Base-by-base conservation (phyloP, 805 yeast species). In the Saturnispora mendoncae region DNA sequence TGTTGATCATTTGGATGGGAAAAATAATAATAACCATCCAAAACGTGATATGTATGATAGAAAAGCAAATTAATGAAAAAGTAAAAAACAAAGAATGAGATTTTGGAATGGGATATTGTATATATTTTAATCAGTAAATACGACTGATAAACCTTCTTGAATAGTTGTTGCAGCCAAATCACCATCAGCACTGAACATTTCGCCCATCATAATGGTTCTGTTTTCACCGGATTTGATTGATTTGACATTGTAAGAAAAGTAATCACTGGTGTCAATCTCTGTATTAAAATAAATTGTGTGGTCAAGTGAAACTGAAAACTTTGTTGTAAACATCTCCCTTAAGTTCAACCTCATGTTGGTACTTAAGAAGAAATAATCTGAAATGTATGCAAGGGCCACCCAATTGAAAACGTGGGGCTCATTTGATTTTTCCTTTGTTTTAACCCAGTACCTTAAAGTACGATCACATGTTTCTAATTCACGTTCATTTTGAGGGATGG, bases 281-380 rank as follows among this genome's bases (percentile, higher is more conserved):
- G 60, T 58, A 53, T 79, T 84, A 62, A 81, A 78, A 55, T 78
- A 78, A 25, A 83, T 69, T 0, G 77, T 60, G 53, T 81, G 87
- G 49, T 80, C 87, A 47, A 81, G 57, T 18, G 83, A 75, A 3
- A 77, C 79, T 13, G 77, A 71, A 47, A 74, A 69, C 28, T 66
- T 67, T 14, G 72, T 65, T 17, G 70, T 64, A 44, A 64, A 66
- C 55, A 69, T 52, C 18, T 68, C 69, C 32, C 68, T 57, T 39
- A 72, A 55, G 41, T 76, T 69, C 40, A 72, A 60, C 44, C 80
- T 67, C 49, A 73, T 74, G 26, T 76, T 61, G 2, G 78, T 58
- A 12, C 72, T 65, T 37, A 80, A 56, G 43, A 74, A 68, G 43
- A 72, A 68, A 12, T 78, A 67, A 52, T 80, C 86, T 0, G 82